Evolutionary conservation across 2,329 filamentous ascomycete genomes (phyloP).

Genomic region (Penicillium sp.): DNA sequence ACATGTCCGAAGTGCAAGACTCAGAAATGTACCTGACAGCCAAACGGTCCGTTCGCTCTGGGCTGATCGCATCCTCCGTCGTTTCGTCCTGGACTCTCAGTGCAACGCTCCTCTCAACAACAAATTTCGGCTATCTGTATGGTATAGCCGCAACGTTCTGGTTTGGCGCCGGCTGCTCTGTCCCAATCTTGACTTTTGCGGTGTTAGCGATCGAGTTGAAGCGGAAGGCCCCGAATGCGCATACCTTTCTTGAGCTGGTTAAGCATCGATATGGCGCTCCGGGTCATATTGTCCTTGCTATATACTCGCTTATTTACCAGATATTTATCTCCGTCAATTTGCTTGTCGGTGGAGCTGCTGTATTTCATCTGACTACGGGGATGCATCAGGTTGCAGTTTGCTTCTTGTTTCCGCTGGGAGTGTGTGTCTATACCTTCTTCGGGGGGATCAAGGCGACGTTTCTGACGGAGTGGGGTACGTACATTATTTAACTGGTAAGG

Average conservation of each 20-base stretch:
- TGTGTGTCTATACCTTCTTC: constrained; percentile 7
- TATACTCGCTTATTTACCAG: constrained; percentile 3
- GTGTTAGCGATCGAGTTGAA: constrained; percentile 10
- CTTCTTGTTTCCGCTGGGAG: constrained; percentile 6
- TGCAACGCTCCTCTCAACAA: constrained; percentile 1
- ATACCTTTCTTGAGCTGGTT: constrained; percentile 8
- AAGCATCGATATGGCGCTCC: constrained; percentile 5
- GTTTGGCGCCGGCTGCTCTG: constrained; percentile 2
- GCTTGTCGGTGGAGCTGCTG: constrained; percentile 2
- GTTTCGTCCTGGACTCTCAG: constrained; percentile 11
- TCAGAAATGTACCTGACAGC: constrained; percentile 13
- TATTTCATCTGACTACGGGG: constrained; percentile 1
- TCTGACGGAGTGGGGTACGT: constrained; percentile 6
- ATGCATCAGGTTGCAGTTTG: background rate
- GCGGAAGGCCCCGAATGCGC: constrained; percentile 6
- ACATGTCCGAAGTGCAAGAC: constrained; percentile 10
- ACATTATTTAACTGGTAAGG: no score
- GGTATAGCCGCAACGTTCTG: constrained; percentile 1
- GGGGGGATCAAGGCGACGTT: constrained; percentile 13
- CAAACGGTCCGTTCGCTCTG: constrained; percentile 2
- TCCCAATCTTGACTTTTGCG: constrained; percentile 5
- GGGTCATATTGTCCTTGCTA: background rate
- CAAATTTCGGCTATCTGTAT: constrained; percentile 7
- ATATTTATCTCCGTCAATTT: constrained; percentile 3
- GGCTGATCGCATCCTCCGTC: constrained; percentile 1